Percentiles rank a stretch among this genome's conserved stretches.
Conservation (phyloP, 192 early-diverging fungal genomes). For the Backusella westeae region DNA sequence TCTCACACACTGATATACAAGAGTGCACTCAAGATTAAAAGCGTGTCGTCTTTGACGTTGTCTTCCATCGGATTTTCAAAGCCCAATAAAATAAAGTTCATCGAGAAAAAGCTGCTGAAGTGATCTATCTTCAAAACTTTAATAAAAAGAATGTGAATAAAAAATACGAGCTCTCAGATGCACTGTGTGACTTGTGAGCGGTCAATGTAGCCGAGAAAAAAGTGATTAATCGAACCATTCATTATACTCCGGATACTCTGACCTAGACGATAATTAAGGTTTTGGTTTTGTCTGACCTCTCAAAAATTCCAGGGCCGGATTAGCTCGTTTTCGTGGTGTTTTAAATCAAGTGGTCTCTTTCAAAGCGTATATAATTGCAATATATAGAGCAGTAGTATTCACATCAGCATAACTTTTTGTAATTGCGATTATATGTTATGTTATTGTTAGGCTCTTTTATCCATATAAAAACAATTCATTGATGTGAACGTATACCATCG, state of each 20-base stretch:
- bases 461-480: neutral
- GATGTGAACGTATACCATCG: neutral
- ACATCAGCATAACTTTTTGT: neutral
- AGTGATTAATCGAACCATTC: neutral
- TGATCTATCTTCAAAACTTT: neutral
- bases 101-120: neutral
- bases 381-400: no score
- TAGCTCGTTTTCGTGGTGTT: neutral
- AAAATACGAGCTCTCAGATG: neutral
- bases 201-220: neutral
- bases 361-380: neutral
- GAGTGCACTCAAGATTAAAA: neutral
- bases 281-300: neutral
- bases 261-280: neutral
- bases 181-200: neutral
- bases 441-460: neutral
- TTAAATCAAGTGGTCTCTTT: neutral
- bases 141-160: neutral
- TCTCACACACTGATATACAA: no score
- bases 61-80: neutral
- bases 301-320: neutral
- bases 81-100: neutral
- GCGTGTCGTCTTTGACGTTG: neutral
- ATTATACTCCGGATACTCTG: neutral
- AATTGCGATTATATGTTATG: neutral